phyloP scores from a whole-genome alignment of 257 asterid species.

The Nicotiana otophora region DNA sequence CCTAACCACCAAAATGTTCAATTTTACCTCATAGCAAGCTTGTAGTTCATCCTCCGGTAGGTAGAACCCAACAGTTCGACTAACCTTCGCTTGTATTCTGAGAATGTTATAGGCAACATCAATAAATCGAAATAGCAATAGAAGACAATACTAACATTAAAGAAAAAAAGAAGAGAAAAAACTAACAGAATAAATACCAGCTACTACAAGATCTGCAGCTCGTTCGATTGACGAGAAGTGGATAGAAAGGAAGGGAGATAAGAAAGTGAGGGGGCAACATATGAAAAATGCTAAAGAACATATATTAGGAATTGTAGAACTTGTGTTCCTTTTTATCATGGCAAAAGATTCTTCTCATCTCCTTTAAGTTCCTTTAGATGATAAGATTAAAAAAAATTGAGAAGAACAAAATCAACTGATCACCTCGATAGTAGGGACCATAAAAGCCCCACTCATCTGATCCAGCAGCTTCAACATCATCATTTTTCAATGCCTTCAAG shows the following conservation, averaged over 20 bases:
- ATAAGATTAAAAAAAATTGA: neutral
- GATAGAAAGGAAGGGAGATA: neutral
- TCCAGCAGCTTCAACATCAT: constrained; percentile 61
- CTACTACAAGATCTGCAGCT: neutral
- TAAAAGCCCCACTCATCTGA: constrained; percentile 64
- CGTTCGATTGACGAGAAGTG: neutral
- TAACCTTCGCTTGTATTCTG: constrained; percentile 68
- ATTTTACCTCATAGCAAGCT: constrained; percentile 86
- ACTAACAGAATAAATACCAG: neutral
- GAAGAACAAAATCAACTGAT: neutral
- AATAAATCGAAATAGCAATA: neutral
- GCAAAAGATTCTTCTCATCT: neutral
- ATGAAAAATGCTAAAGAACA: neutral
- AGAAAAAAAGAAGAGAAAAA: neutral
- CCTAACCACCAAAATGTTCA: constrained; percentile 8
- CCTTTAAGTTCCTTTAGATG: neutral
- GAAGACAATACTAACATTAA: neutral
- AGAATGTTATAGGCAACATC: constrained; percentile 7
- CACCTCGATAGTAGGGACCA: constrained; percentile 69
- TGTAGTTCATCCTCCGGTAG: constrained; percentile 80
- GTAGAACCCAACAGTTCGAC: constrained; percentile 37
- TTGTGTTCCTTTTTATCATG: neutral
- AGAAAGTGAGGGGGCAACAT: neutral
- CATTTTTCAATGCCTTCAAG: constrained; percentile 67
- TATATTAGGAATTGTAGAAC: neutral